A percentile compares a stretch with the other conserved stretches of the same genome.
phyloP scores from a whole-genome alignment of 257 asterid species.

The Ehretia macrophylla region DNA sequence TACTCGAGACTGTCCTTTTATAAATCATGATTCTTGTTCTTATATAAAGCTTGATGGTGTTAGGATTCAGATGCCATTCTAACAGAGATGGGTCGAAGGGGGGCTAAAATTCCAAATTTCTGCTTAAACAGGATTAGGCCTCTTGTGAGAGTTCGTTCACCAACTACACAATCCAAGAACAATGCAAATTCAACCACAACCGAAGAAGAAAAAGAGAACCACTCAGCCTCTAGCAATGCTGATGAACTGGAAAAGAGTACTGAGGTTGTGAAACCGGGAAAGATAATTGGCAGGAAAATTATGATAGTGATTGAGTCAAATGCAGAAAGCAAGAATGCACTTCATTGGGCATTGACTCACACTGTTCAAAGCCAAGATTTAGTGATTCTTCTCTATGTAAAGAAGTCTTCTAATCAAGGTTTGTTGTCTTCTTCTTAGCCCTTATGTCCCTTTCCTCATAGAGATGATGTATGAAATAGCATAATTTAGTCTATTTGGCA shows the following conservation, averaged over 20 bases:
- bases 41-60: conserved; percentile 14
- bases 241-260: conserved; percentile 10
- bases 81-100: conserved; percentile 39
- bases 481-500: background rate
- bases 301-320: conserved; percentile 74
- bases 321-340: conserved; percentile 55
- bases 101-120: conserved; percentile 55
- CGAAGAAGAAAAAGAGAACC: conserved; percentile 14
- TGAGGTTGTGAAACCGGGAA: conserved; percentile 15
- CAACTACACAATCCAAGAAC: conserved; percentile 29
- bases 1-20: background rate
- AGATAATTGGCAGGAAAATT: conserved; percentile 51
- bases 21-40: conserved; percentile 21
- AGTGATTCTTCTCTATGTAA: conserved; percentile 52
- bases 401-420: conserved; percentile 61
- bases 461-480: background rate
- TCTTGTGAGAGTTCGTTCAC: conserved; percentile 58
- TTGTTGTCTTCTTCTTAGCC: background rate
- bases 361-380: conserved; percentile 59
- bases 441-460: background rate
- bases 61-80: background rate
- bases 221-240: conserved; percentile 1
- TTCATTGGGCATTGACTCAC: conserved; percentile 79
- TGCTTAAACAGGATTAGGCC: conserved; percentile 78
- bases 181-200: background rate